phyloP scores from a whole-genome alignment of 2,329 filamentous ascomycete genomes.

The Aspergillus uvarum region DNA sequence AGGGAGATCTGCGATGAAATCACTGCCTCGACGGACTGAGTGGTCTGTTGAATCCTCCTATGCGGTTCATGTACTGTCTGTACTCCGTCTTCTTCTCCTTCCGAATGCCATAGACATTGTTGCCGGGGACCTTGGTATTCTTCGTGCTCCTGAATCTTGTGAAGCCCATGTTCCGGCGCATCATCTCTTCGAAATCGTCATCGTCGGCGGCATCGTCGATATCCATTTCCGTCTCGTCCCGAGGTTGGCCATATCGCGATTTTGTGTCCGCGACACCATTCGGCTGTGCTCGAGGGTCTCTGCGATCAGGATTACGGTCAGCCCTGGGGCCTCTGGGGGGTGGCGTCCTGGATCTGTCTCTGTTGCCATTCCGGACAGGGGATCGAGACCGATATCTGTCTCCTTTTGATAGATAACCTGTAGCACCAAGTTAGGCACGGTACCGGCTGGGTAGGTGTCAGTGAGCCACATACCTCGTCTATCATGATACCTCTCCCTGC shows the following conservation, averaged over 20 bases:
- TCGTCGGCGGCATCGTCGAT: constrained; percentile 53
- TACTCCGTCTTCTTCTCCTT: constrained; percentile 96
- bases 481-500: constrained; percentile 39
- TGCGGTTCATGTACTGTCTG: constrained; percentile 82
- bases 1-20: constrained; percentile 19
- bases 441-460: background rate
- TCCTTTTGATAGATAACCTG: constrained; percentile 33
- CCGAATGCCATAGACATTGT: constrained; percentile 75
- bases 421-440: constrained; percentile 1
- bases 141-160: constrained; percentile 82
- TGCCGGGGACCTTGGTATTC: constrained; percentile 82
- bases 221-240: constrained; percentile 39
- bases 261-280: constrained; percentile 27
- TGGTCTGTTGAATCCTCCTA: constrained; percentile 52
- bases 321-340: constrained; percentile 36
- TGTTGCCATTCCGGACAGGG: constrained; percentile 37
- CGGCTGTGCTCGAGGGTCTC: constrained; percentile 25
- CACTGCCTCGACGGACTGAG: constrained; percentile 44
- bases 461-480: constrained; percentile 37
- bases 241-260: constrained; percentile 19
- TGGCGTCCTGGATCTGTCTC: constrained; percentile 37
- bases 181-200: constrained; percentile 69
- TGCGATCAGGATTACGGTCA: constrained; percentile 34
- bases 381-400: constrained; percentile 39
- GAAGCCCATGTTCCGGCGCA: constrained; percentile 90